A percentile compares a stretch with the other conserved stretches of the same genome.
phyloP scores from a whole-genome alignment of 2,329 filamentous ascomycete genomes.

The Colletotrichum filicis region DNA sequence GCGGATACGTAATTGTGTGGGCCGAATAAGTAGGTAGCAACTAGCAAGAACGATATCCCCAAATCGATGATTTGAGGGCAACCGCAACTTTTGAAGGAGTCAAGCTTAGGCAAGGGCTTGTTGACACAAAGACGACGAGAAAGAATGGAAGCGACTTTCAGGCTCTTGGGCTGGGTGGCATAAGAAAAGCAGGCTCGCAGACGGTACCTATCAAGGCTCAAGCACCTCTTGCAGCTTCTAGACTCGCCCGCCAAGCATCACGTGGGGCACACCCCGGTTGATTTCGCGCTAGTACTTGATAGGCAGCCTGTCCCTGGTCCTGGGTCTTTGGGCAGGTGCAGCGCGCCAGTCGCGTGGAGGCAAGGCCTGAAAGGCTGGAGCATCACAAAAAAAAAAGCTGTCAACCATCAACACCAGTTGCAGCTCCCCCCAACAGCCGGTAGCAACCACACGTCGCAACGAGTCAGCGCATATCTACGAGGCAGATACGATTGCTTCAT shows the following conservation, averaged over 20 bases:
- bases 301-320: conserved; percentile 16
- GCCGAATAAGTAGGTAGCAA: neutral
- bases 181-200: conserved; percentile 10
- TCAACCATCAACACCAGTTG: conserved; percentile 25
- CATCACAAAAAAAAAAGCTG: conserved; percentile 35
- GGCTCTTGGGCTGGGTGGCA: conserved; percentile 16
- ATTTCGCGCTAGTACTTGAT: conserved; percentile 26
- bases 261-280: conserved; percentile 28
- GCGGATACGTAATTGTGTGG: conserved; percentile 34
- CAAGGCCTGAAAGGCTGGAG: conserved; percentile 29
- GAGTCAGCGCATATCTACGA: neutral
- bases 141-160: neutral
- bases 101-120: conserved; percentile 11
- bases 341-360: conserved; percentile 35
- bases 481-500: neutral
- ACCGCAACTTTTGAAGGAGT: neutral
- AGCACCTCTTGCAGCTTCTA: conserved; percentile 17
- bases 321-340: conserved; percentile 13
- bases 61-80: neutral
- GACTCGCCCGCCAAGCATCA: conserved; percentile 26
- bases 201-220: neutral
- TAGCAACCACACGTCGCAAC: neutral
- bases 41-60: conserved; percentile 13
- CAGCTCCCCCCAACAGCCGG: neutral
- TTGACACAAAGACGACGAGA: conserved; percentile 8